Evolutionary conservation across 495 filamentous ascomycete genomes (phyloP), one percentile per base, ranked within the genome.

Genomic region (Tuber umbilicatum): DNA sequence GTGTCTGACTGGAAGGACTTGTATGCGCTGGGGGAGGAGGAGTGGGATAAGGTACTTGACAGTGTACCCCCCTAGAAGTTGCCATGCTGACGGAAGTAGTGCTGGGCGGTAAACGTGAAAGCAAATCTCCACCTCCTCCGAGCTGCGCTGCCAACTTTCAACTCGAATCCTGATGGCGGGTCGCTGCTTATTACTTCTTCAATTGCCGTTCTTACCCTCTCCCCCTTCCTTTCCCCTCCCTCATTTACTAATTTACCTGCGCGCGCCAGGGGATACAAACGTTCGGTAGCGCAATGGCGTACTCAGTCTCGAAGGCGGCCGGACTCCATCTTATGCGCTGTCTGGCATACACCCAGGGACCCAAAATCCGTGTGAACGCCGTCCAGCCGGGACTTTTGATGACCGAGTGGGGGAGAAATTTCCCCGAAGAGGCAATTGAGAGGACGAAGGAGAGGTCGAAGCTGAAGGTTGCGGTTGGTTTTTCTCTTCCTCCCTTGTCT

Each of bases 61-160:
- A 31, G 50, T 42, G 73, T 6, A 68, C 42, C 35, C 39, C 10
- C 4, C 9, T 67, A 16, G n/a, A 42, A 41, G 37, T 10, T 23
- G 17, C 38, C 12, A 35, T 55, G 10, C 42, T 75, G 17, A 50
- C 42, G 3, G 16, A 0, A 68, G 21, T 70, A 90, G 87, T 91
- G 89, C 83, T 93, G 87, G 86, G 85, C 87, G 12, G 85, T 89
- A 73, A 92, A 94, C 78, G 89, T 91, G 76, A 92, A 92, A 83
- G 88, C 87, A 27, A 87, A 89, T 67, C 74, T 90, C 69, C 85
- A 89, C 69, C 86, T 92, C 23, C 85, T 92, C 79, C 88, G 88
- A 73, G 87, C 85, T 42, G 90, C 90, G 38, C 76, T 88, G 73
- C 87, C 90, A 17, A 89, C 87, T 0, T 91, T 93, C 82, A 89